These are phyloP conservation scores for Juglanconis juglandina DNA, from an alignment of 2,329 filamentous ascomycete genomes.

Conservation along the genomic window DNA sequence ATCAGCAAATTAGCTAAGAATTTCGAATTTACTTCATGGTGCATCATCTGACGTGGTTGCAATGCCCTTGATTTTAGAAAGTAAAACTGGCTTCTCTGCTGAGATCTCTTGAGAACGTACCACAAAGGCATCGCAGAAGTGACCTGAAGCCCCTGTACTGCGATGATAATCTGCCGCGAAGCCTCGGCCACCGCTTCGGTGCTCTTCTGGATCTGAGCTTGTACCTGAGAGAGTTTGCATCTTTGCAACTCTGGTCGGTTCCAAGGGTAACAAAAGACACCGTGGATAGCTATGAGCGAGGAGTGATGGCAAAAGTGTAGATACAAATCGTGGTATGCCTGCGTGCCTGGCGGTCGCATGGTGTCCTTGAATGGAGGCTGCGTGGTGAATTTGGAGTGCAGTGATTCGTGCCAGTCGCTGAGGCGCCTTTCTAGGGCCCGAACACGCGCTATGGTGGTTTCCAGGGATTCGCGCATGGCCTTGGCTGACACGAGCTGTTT, in stretches of 20 bases:
- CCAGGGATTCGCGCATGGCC: background rate
- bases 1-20: too few species aligned
- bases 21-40: too few species aligned
- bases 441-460: background rate
- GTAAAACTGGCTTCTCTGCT: too few species aligned
- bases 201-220: conserved; percentile 1
- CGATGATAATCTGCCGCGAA: background rate
- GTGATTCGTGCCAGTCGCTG: background rate
- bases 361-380: background rate
- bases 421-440: conserved; percentile 4
- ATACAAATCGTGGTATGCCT: background rate
- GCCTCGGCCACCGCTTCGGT: conserved; percentile 3
- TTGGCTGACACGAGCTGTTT: conserved; percentile 10
- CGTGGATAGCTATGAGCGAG: background rate
- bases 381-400: background rate
- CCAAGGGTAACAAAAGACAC: conserved; percentile 1
- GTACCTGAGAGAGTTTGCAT: conserved; percentile 4
- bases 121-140: background rate
- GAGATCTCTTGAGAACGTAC: background rate
- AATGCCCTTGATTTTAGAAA: too few species aligned
- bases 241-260: background rate
- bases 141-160: background rate
- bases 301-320: background rate
- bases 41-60: too few species aligned
- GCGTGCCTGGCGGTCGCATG: background rate